Conservation (phyloP, 768 basidiomycete species). For the Hygrophorus pudorinus region DNA sequence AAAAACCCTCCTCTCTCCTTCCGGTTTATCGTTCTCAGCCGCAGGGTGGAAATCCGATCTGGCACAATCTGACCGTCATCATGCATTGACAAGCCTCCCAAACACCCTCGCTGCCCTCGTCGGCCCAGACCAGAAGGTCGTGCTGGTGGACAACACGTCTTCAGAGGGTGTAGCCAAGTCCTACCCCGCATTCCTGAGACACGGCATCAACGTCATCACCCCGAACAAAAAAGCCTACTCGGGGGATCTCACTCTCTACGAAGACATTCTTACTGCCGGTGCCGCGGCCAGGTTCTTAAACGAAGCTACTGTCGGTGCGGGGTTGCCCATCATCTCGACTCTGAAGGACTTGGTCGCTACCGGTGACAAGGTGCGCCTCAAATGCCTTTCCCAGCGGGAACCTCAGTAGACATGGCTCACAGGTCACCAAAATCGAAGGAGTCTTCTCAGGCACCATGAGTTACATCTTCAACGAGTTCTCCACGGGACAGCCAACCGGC, state of each 20-base stretch:
- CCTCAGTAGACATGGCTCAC: not conserved
- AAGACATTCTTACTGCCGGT: slow-evolving; percentile 53
- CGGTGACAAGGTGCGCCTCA: slow-evolving; percentile 68
- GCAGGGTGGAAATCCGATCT: slow-evolving; percentile 29
- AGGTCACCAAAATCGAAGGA: slow-evolving; percentile 90
- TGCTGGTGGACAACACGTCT: slow-evolving; percentile 89
- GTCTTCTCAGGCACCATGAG: slow-evolving; percentile 97
- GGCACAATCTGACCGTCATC: slow-evolving; percentile 30
- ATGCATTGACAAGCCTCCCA: slow-evolving; percentile 39
- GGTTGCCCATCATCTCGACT: slow-evolving; percentile 85
- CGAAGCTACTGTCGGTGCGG: slow-evolving; percentile 94
- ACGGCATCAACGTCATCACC: slow-evolving; percentile 82
- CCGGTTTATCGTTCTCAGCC: slow-evolving; percentile 28
- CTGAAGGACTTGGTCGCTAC: slow-evolving; percentile 87
- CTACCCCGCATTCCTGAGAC: slow-evolving; percentile 72
- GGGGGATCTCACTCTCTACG: slow-evolving; percentile 55
- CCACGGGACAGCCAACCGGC: slow-evolving; percentile 56
- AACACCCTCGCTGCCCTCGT: slow-evolving; percentile 37
- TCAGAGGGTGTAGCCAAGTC: slow-evolving; percentile 68
- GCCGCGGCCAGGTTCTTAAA: slow-evolving; percentile 62
- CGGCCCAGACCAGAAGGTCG: slow-evolving; percentile 37
- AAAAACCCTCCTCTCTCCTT: slow-evolving; percentile 42
- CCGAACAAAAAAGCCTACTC: slow-evolving; percentile 98
- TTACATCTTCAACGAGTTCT: slow-evolving; percentile 98
- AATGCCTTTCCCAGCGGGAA: not conserved